Percentiles rank a stretch among this genome's conserved stretches.
These are phyloP conservation scores for Anisodus acutangulus DNA, from an alignment of 257 asterid genomes.

Conservation along the genomic window DNA sequence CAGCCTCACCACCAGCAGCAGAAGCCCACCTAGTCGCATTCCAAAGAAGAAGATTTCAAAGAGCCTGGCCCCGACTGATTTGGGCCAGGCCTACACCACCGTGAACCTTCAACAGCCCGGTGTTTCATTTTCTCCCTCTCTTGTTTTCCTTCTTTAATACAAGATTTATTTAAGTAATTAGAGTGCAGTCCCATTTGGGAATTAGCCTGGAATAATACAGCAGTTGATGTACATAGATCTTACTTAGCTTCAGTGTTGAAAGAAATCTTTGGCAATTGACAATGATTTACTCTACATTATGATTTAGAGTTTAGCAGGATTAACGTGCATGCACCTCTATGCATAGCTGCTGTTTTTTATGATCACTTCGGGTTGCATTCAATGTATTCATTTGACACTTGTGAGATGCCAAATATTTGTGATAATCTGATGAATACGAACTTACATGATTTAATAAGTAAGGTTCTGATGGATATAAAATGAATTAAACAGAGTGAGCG, in stretches of 20 bases:
- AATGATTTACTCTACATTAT: neutral
- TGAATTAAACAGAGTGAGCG: too few relatives aligned
- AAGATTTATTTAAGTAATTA: constrained; percentile 10
- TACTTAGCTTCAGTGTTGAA: neutral
- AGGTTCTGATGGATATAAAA: neutral
- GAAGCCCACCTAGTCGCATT: too few relatives aligned
- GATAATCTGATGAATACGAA: too few relatives aligned
- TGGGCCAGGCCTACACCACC: too few relatives aligned
- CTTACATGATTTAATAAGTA: neutral
- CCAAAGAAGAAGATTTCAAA: too few relatives aligned
- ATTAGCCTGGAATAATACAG: neutral
- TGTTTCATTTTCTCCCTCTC: constrained; percentile 24
- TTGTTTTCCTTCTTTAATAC: constrained; percentile 18
- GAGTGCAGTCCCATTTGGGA: constrained; percentile 7
- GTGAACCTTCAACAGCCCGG: too few relatives aligned
- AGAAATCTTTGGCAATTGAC: constrained; percentile 14
- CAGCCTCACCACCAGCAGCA: too few relatives aligned
- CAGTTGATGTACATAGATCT: constrained; percentile 20
- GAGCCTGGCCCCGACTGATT: too few relatives aligned
- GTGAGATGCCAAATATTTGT: neutral
- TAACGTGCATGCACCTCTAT: neutral
- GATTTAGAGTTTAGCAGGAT: constrained; percentile 14
- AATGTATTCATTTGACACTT: neutral
- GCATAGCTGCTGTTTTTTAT: neutral
- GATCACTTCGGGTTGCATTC: neutral